Evolutionary conservation across 257 asterid species (phyloP), one percentile per base, ranked within the genome.

Genomic region (Jaltomata sinuosa): DNA sequence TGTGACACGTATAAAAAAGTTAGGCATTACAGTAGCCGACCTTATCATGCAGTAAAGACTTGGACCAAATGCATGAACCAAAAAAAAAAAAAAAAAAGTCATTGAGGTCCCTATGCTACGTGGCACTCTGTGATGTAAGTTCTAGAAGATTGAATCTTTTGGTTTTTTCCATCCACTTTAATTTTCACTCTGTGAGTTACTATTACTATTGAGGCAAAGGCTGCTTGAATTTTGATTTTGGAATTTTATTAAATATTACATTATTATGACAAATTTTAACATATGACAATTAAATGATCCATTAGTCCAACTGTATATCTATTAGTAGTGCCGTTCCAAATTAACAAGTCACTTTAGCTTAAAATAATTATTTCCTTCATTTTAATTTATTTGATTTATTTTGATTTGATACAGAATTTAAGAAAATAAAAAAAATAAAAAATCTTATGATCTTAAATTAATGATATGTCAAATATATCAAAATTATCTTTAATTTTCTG

Each of bases 21-120:
- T 93, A 86, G 91, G 84, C 83, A 69, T 64, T 47, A 84, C 57
- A 84, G 85, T 88, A 89, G 93, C 91, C 92, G 93, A 90, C 92
- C 97, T 88, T 90, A 89, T 87, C 90, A 42, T 62, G 82, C 68
- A 80, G 64, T 54, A 47, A 80, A 77, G 86, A 40, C 22, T 52
- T 62, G 36, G 49, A 84, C 86, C 89, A 91, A 85, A 86, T 93
- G 89, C 94, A 93, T 88, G 93, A 85, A 91, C 62, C 19, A 83
- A 32, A 6, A 42, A 3, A 14, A 53, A 27, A 5, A 18, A 40
- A 21, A 0, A 29, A 69, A 21, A 64, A 50, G 18, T 11, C 65
- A 14, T 76, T 4, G 61, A 16, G 81, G 81, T 27, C 86, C 76
- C 54, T 32, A 1, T 14, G 19, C 81, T 83, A 84, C 84, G 87